Base-by-base conservation (phyloP, 345 rosid genomes). In the Eucalyptus regnans region DNA sequence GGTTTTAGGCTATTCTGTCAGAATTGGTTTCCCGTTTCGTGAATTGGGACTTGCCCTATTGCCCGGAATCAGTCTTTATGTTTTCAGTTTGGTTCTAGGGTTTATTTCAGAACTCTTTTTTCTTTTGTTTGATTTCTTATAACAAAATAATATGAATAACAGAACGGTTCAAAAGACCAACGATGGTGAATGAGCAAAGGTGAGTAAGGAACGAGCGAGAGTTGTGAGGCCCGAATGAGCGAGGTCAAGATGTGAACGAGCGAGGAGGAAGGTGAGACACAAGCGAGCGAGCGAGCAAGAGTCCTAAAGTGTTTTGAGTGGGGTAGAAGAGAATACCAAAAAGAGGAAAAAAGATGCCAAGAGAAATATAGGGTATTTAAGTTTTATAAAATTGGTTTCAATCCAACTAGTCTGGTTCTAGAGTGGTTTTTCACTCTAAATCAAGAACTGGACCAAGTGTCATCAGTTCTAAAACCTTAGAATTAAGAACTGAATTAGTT, bases 11-110 rank as follows among this genome's bases (percentile, higher is more conserved):
- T 56, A 23, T 22, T 9, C 3, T 56, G 1, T 56, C 12, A 9
- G 27, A 22, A 52, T 18, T 1, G 9, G 23, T 22, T 56, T 56
- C 12, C 23, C 1, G 0, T 23, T 56, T 56, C 1, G 1, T 9
- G 29, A 56, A 1, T 1, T 56, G 62, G 62, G 9, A 56, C 12
- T 56, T 56, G 23, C 13, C 27, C 12, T 56, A 4, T 56, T 56
- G 62, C 3, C 0, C 0, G 1, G 62, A 56, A 23, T 56, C 12
- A 6, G 23, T 23, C 62, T 56, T 56, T 23, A 23, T 10, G 12
- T 23, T 2, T 56, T 4, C 0, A 8, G 29, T 23, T 56, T 56
- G 29, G 29, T 56, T 56, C 29, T 22, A 23, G 62, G 29, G 12
- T 56, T 9, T 56, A 56, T 23, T 56, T 56, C 2, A 23, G 29